phyloP scores from a whole-genome alignment of 305 asterid species.

The Solanum hybrid region DNA sequence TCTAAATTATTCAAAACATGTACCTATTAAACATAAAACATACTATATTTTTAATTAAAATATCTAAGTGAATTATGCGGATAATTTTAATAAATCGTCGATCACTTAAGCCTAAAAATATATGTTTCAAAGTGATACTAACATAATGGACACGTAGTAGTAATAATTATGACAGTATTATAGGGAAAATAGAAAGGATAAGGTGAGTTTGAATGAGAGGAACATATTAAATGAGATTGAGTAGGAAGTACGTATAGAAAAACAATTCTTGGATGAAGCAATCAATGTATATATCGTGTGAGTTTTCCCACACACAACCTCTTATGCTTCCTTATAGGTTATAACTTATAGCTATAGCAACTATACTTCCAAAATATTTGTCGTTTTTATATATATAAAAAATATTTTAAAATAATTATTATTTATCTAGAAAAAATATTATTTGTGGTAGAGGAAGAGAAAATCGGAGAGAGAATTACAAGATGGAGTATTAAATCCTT shows the following conservation, averaged over 20 bases:
- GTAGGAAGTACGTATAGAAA: background rate
- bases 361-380: background rate
- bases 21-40: too few relatives aligned
- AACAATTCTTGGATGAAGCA: background rate
- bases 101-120: background rate
- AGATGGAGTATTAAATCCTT: too few relatives aligned
- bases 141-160: too few relatives aligned
- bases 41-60: rapidly evolving
- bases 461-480: too few relatives aligned
- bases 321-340: background rate
- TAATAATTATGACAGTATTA: background rate
- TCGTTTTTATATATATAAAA: background rate
- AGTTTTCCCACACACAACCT: background rate
- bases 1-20: too few relatives aligned
- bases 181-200: background rate
- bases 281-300: background rate
- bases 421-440: too few relatives aligned
- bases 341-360: background rate
- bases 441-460: too few relatives aligned
- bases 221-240: background rate
- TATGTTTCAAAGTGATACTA: too few relatives aligned
- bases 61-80: too few relatives aligned
- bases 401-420: too few relatives aligned
- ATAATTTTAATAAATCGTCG: too few relatives aligned
- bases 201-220: background rate